phyloP scores from a whole-genome alignment of 306 rosid genomes.

The Sicyos baderoa region DNA sequence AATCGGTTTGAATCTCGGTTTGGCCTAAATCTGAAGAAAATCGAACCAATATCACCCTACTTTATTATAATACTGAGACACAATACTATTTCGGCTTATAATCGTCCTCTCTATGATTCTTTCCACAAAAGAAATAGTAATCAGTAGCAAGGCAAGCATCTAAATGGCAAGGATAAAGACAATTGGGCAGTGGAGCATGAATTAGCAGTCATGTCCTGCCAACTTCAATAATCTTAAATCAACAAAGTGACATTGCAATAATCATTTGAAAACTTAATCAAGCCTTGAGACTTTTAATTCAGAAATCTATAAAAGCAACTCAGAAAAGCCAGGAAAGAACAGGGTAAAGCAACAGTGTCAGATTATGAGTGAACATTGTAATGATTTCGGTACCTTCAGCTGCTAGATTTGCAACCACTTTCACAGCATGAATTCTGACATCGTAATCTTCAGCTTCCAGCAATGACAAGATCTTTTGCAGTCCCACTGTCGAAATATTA shows the following conservation, averaged over 20 bases:
- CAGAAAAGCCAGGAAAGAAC: neutral
- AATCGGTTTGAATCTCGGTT: too few species aligned
- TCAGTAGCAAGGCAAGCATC: too few species aligned
- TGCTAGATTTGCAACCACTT: conserved; percentile 98
- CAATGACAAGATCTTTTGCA: conserved; percentile 92
- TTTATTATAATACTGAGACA: conserved; percentile 4
- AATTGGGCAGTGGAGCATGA: neutral
- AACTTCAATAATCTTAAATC: too few species aligned
- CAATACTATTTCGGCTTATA: neutral
- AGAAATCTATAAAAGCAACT: neutral
- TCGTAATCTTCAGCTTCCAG: conserved; percentile 95
- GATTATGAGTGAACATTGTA: neutral
- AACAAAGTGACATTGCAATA: neutral
- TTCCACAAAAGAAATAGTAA: neutral
- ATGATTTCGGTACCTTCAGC: conserved; percentile 71
- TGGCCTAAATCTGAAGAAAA: too few species aligned
- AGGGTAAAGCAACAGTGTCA: neutral
- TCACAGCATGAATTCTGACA: conserved; percentile 91
- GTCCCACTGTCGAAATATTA: conserved; percentile 60
- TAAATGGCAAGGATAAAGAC: neutral
- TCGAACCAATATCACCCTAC: too few species aligned
- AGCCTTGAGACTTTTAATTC: neutral
- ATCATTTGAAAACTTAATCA: neutral
- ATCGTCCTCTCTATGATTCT: neutral
- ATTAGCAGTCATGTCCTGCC: too few species aligned